These are phyloP conservation scores for Candida anutae DNA, from an alignment of 1,139 yeast genomes.

Conservation along the genomic window DNA sequence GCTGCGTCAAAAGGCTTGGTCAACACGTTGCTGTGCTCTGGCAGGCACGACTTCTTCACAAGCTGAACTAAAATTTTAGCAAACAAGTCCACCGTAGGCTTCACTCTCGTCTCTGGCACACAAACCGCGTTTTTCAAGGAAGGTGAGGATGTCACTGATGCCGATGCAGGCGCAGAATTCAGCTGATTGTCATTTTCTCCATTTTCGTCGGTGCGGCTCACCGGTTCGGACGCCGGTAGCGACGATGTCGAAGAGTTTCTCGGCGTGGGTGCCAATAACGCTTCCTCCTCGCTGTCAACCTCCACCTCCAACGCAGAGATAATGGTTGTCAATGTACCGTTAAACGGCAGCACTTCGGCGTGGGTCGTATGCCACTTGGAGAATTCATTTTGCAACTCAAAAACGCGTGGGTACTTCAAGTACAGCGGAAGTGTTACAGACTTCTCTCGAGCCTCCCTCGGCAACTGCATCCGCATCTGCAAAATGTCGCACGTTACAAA, in stretches of 20 bases:
- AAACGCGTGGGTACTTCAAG: slow-evolving; percentile 67
- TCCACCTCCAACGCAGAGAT: slow-evolving; percentile 56
- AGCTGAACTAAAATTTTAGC: slow-evolving; percentile 43
- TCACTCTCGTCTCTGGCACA: slow-evolving; percentile 9
- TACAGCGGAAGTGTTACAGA: slow-evolving; percentile 65
- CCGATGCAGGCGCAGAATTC: slow-evolving; percentile 7
- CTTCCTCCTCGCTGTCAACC: slow-evolving; percentile 11
- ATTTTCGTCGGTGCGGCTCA: neutral
- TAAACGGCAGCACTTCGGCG: slow-evolving; percentile 52
- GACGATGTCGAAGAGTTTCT: too few species aligned
- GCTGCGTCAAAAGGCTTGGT: slow-evolving; percentile 69
- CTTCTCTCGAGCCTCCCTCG: slow-evolving; percentile 77
- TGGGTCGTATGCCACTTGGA: slow-evolving; percentile 58
- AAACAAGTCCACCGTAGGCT: slow-evolving; percentile 16
- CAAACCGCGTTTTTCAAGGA: neutral
- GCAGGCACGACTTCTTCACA: slow-evolving; percentile 46
- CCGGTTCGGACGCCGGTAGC: slow-evolving; percentile 8
- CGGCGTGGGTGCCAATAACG: slow-evolving; percentile 3
- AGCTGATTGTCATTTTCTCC: neutral
- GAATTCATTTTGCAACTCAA: slow-evolving; percentile 71
- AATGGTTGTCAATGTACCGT: slow-evolving; percentile 44
- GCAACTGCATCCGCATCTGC: slow-evolving; percentile 69
- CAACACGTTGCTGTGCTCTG: slow-evolving; percentile 51
- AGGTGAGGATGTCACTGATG: slow-evolving; percentile 1
- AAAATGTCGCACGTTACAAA: slow-evolving; percentile 62